Percentiles rank a stretch among this genome's conserved stretches.
These are phyloP conservation scores for Lagenidium giganteum DNA, from an alignment of 352 stramenopile genomes.

Conservation along the genomic window DNA sequence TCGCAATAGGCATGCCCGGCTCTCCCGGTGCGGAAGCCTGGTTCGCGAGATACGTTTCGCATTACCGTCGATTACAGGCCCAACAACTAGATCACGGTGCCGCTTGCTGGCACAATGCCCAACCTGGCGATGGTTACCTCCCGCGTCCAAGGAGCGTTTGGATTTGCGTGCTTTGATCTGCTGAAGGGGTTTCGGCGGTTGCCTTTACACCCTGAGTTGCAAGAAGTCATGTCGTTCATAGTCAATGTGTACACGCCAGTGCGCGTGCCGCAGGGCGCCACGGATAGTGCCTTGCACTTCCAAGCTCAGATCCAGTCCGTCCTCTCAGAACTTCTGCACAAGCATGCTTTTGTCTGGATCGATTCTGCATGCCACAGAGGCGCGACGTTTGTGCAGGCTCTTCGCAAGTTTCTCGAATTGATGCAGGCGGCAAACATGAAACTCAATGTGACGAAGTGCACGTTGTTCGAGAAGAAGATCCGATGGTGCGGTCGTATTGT, in stretches of 20 bases:
- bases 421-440: too few species aligned
- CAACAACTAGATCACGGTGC: not conserved
- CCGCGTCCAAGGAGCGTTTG: not conserved
- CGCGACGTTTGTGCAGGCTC: too few species aligned
- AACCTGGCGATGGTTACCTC: not conserved
- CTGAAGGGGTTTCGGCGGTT: slow-evolving; percentile 12
- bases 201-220: slow-evolving; percentile 4
- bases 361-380: slow-evolving; percentile 1
- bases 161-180: not conserved
- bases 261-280: slow-evolving; percentile 4
- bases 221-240: slow-evolving; percentile 13
- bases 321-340: slow-evolving; percentile 1
- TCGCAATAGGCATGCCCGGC: not conserved
- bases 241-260: slow-evolving; percentile 7
- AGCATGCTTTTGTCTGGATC: not conserved
- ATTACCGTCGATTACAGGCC: slow-evolving; percentile 1
- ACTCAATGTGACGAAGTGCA: too few species aligned
- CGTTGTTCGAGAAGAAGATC: too few species aligned
- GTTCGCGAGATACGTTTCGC: not conserved
- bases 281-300: slow-evolving; percentile 4
- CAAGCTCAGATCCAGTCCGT: slow-evolving; percentile 1
- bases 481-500: too few species aligned
- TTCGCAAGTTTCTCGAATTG: too few species aligned
- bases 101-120: slow-evolving; percentile 1
- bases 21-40: not conserved